Conservation (phyloP, 352 stramenopile genomes). For the Plasmopara viticola region DNA sequence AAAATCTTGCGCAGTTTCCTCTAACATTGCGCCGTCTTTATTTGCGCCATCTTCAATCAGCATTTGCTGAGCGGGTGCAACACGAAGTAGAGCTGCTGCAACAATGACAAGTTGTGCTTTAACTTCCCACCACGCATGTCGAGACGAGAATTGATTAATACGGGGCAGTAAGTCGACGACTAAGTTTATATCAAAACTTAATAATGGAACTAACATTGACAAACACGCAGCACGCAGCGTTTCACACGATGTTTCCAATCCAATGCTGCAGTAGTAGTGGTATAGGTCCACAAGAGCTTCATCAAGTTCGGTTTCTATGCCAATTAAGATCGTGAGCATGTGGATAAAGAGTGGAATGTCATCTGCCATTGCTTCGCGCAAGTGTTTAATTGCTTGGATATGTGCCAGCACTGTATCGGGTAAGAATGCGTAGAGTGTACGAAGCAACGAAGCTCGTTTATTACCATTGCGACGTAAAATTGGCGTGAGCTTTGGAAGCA, state of each 20-base stretch:
- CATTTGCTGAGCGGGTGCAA: slow-evolving; percentile 9
- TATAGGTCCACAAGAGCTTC: slow-evolving; percentile 77
- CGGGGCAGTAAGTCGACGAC: slow-evolving; percentile 56
- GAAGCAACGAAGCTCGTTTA: slow-evolving; percentile 52
- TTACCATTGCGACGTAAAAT: slow-evolving; percentile 15
- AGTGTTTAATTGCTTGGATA: slow-evolving; percentile 68
- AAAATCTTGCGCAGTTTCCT: slow-evolving; percentile 28
- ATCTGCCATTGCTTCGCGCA: slow-evolving; percentile 54
- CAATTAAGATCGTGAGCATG: slow-evolving; percentile 56
- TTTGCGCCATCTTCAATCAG: slow-evolving; percentile 12
- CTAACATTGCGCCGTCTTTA: not conserved
- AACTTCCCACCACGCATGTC: slow-evolving; percentile 79
- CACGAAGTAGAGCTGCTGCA: slow-evolving; percentile 46
- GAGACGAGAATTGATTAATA: slow-evolving; percentile 53
- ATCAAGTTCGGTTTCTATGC: slow-evolving; percentile 64
- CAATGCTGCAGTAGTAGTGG: slow-evolving; percentile 85
- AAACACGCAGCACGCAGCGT: slow-evolving; percentile 73
- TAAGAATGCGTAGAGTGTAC: slow-evolving; percentile 58
- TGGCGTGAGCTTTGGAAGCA: slow-evolving; percentile 42
- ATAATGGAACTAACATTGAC: slow-evolving; percentile 54
- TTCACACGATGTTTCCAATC: slow-evolving; percentile 58
- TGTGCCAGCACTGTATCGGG: slow-evolving; percentile 45
- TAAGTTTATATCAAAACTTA: slow-evolving; percentile 39
- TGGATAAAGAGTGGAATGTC: slow-evolving; percentile 77
- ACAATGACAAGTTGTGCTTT: slow-evolving; percentile 74